Percentiles rank a stretch among this genome's conserved stretches.
These are phyloP conservation scores for Pseudogymnoascus pannorum DNA, from an alignment of 2,329 filamentous ascomycete species.

Conservation along the genomic window DNA sequence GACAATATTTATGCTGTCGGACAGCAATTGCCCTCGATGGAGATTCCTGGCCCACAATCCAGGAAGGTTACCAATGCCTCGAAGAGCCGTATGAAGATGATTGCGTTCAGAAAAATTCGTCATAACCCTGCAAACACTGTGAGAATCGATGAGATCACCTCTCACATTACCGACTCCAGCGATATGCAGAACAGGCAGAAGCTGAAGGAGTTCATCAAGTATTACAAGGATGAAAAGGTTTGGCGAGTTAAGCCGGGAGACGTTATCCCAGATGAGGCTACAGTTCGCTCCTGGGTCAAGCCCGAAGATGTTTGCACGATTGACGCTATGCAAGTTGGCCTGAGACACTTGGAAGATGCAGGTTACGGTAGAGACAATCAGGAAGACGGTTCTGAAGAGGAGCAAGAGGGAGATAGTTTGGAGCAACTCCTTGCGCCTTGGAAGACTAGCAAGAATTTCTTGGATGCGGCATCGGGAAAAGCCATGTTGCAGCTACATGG, in stretches of 20 bases:
- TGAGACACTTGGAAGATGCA: conserved; percentile 83
- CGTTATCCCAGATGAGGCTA: conserved; percentile 69
- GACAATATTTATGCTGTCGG: conserved; percentile 88
- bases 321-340: conserved; percentile 93
- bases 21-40: conserved; percentile 84
- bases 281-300: conserved; percentile 80
- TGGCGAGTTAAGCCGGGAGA: conserved; percentile 75
- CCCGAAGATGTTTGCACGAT: conserved; percentile 92
- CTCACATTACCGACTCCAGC: conserved; percentile 84
- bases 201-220: conserved; percentile 90
- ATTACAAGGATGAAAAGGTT: conserved; percentile 74
- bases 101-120: conserved; percentile 81
- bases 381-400: conserved; percentile 32
- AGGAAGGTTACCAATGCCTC: conserved; percentile 94
- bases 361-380: conserved; percentile 64
- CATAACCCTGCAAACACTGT: conserved; percentile 64
- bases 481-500: conserved; percentile 95
- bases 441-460: conserved; percentile 94
- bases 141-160: conserved; percentile 77
- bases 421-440: conserved; percentile 90
- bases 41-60: conserved; percentile 89
- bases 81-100: conserved; percentile 94
- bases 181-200: conserved; percentile 96
- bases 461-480: conserved; percentile 87
- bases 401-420: conserved; percentile 55